Evolutionary conservation across 2,329 filamentous ascomycete species (phyloP).

Genomic region (Penicillium brasilianum): DNA sequence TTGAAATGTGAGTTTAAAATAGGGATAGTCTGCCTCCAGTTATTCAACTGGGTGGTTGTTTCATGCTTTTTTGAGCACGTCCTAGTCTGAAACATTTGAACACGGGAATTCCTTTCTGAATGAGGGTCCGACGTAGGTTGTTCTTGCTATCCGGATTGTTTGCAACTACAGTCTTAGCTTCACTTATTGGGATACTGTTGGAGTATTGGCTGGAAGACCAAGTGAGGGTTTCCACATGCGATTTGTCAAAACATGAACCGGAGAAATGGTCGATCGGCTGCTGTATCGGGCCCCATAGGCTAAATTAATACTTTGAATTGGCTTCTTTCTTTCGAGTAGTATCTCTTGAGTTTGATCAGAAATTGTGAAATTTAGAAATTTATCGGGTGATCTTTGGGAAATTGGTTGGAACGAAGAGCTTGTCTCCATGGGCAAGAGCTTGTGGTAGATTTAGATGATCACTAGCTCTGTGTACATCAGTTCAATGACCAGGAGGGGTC

Average conservation of each 20-base stretch:
- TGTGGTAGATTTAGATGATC: too few relatives aligned
- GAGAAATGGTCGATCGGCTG: not conserved
- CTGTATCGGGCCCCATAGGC: not conserved
- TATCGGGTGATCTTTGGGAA: too few relatives aligned
- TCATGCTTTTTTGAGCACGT: not conserved
- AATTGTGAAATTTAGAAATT: too few relatives aligned
- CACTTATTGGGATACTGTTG: too few relatives aligned
- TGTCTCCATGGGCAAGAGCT: too few relatives aligned
- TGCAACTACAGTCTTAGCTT: too few relatives aligned
- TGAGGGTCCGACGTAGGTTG: not conserved
- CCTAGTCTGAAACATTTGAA: not conserved
- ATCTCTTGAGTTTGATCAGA: not conserved
- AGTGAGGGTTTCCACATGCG: not conserved
- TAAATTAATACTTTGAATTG: not conserved
- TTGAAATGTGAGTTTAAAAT: not conserved
- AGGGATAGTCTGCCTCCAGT: not conserved
- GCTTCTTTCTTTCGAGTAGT: not conserved
- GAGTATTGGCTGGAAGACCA: not conserved
- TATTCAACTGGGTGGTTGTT: not conserved
- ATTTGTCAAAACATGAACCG: not conserved
- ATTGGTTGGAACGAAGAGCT: too few relatives aligned
- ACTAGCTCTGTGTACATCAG: too few relatives aligned
- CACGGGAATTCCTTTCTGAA: not conserved
- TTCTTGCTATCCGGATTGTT: too few relatives aligned
- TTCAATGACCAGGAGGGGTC: too few relatives aligned